Percentiles rank a stretch among this genome's conserved stretches.
Evolutionary conservation across 139 green algal species (phyloP).

Genomic region (Tetradesmus obliquus): DNA sequence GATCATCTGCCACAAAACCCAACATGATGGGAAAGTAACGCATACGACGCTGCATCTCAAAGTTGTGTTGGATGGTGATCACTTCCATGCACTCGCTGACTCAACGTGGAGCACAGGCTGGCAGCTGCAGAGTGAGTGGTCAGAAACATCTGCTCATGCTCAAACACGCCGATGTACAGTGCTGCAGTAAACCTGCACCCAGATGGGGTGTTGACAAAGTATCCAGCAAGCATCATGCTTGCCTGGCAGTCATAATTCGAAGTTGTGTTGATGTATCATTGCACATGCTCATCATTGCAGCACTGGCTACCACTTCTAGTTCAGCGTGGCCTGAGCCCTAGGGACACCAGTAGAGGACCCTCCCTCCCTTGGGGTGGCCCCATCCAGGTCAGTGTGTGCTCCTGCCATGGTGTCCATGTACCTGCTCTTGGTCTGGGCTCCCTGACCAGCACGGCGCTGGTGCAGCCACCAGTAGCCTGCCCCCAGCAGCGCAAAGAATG

Average conservation of each 20-base stretch:
- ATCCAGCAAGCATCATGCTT: too few species aligned
- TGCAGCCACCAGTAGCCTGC: neutral
- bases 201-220: too few species aligned
- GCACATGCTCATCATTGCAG: neutral
- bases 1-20: too few species aligned
- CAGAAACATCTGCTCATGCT: too few species aligned
- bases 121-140: too few species aligned
- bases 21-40: too few species aligned
- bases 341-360: neutral
- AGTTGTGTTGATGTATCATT: neutral
- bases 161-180: too few species aligned
- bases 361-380: neutral
- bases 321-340: neutral
- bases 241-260: neutral
- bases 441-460: neutral
- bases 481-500: neutral
- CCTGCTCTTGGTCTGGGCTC: neutral
- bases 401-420: neutral
- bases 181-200: too few species aligned
- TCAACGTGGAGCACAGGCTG: neutral
- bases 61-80: neutral
- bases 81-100: neutral
- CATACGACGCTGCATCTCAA: neutral
- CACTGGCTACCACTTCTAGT: neutral
- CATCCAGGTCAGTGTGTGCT: neutral